A percentile compares a stretch with the other conserved stretches of the same genome.
These are phyloP conservation scores for Cercospora zeae-maydis DNA, from an alignment of 2,329 filamentous ascomycete genomes.

Conservation along the genomic window DNA sequence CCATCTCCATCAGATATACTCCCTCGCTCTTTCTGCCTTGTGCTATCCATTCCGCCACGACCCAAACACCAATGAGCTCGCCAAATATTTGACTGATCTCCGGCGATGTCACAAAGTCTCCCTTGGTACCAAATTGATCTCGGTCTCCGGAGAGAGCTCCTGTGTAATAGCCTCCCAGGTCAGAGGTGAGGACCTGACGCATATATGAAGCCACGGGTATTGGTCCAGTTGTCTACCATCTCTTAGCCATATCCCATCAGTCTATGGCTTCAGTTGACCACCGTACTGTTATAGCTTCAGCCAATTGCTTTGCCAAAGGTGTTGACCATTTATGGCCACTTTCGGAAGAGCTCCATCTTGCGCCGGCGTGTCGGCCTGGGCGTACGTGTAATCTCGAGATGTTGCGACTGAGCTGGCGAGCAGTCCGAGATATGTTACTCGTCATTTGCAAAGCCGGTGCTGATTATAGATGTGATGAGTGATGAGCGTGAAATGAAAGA, in stretches of 20 bases:
- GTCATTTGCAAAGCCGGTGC: conserved; percentile 24
- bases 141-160: conserved; percentile 59
- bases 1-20: conserved; percentile 88
- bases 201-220: conserved; percentile 92
- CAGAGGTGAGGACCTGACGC: conserved; percentile 95
- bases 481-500: neutral
- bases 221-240: conserved; percentile 71
- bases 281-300: conserved; percentile 76
- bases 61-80: conserved; percentile 90
- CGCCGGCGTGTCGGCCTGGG: conserved; percentile 28
- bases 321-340: conserved; percentile 70
- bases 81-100: conserved; percentile 98
- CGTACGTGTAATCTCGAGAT: neutral
- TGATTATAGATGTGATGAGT: neutral
- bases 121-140: conserved; percentile 88
- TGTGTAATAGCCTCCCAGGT: conserved; percentile 91
- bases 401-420: conserved; percentile 27
- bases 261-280: neutral
- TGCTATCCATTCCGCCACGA: conserved; percentile 92
- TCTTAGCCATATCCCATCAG: conserved; percentile 12
- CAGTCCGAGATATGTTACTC: conserved; percentile 27
- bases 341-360: conserved; percentile 43
- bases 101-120: conserved; percentile 94
- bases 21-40: conserved; percentile 72
- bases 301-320: conserved; percentile 80